Base-by-base conservation (phyloP, 805 yeast species). In the Candida qinlingensis region DNA sequence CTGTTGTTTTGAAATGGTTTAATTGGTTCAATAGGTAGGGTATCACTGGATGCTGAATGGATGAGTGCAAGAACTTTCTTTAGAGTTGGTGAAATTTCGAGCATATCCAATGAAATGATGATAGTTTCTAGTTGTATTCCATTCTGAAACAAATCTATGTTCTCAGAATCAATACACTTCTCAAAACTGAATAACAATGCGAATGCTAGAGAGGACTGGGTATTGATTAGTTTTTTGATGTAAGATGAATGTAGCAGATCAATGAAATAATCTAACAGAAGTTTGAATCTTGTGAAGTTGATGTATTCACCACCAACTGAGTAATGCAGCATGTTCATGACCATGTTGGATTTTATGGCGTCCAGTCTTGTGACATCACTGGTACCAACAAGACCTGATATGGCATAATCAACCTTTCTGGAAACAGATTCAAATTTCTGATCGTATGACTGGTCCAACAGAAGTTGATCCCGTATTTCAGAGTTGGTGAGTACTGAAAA, bases 401-500 rank as follows among this genome's bases (percentile, higher is more conserved):
- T 33, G 1, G 55, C 47, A 34, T 47, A 54, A 35, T 59, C 60
- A 4, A 60, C 49, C 29, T 52, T 60, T 49, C 64, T 54, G 0
- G 57, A 43, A 4, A 54, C 59, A 1, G 60, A 48, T 36, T 60
- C 63, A 47, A 60, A 52, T 8, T 46, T 47, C 25, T 50, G 57
- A 34, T 61, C 64, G 38, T 51, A 52, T 1, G 63, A 49, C 5
- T 46, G 8, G 31, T 55, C 58, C 25, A 61, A 40, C 48, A 58
- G 39, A 42, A 61, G 31, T n/a, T 53, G 56, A 28, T 44, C 49
- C 44, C 50, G 49, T 29, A 60, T 47, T 26, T 57, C 61, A 7
- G 46, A 27, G 37, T 59, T 61, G 9, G 57, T 54, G 42, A 61
- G 38, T 1, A 60, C 39, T 4, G 60, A 58, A 34, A 60, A 55